Conservation (phyloP, 2,329 filamentous ascomycete species). For the Colletotrichum falcatum region DNA sequence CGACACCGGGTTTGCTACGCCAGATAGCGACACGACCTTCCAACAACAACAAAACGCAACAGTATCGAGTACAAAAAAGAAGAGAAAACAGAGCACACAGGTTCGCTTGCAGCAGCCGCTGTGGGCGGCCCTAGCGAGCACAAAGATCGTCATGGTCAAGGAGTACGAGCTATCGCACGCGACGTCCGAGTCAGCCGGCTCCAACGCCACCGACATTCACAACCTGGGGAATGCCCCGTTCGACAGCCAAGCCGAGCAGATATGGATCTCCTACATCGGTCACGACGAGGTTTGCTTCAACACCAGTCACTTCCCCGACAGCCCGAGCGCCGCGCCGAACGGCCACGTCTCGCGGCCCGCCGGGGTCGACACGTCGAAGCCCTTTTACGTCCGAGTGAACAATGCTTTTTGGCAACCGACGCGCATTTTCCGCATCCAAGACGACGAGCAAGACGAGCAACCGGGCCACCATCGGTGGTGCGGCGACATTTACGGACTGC, state of each 20-base stretch:
- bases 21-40: conserved; percentile 64
- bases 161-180: conserved; percentile 87
- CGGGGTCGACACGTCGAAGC: conserved; percentile 76
- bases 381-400: conserved; percentile 84
- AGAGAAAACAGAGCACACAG: conserved; percentile 90
- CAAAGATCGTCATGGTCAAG: conserved; percentile 95
- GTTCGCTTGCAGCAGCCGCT: conserved; percentile 91
- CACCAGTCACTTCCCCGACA: conserved; percentile 72
- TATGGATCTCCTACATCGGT: conserved; percentile 85
- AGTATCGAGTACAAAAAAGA: conserved; percentile 78
- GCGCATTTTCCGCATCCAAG: conserved; percentile 69
- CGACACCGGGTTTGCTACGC: conserved; percentile 63
- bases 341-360: conserved; percentile 53
- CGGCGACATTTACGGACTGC: conserved; percentile 76
- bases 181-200: conserved; percentile 77
- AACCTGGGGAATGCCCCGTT: conserved; percentile 82
- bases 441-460: conserved; percentile 46
- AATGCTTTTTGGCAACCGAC: conserved; percentile 84
- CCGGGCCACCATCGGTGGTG: conserved; percentile 69
- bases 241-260: conserved; percentile 75
- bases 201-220: conserved; percentile 81
- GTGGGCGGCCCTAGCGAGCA: conserved; percentile 94
- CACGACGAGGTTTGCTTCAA: conserved; percentile 83
- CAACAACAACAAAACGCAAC: conserved; percentile 68
- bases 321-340: conserved; percentile 45